A percentile compares a stretch with the other conserved stretches of the same genome.
These are phyloP conservation scores for Myxozyma monticola DNA, from an alignment of 805 yeast genomes.

Conservation along the genomic window DNA sequence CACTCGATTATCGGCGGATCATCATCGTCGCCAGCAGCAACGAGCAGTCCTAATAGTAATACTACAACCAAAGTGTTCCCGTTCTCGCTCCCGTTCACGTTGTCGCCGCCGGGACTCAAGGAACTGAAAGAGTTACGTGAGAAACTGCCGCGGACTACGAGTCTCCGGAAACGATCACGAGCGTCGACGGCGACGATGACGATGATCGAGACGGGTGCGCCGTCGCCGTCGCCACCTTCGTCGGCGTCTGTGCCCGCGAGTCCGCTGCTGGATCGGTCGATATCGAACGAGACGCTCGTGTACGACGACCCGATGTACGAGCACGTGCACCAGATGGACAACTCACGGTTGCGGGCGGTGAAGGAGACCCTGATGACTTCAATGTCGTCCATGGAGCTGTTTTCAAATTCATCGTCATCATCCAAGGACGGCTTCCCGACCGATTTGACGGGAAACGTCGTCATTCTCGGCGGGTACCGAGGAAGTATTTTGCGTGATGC, in stretches of 20 bases:
- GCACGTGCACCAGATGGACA: constrained; percentile 54
- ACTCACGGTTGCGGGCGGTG: constrained; percentile 69
- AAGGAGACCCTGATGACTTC: constrained; percentile 59
- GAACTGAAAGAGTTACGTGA: no score
- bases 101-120: constrained; percentile 8
- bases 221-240: neutral
- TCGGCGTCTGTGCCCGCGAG: neutral
- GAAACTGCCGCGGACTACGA: neutral
- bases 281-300: neutral
- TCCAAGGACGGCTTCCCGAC: constrained; percentile 33
- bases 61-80: constrained; percentile 4
- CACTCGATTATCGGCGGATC: constrained; percentile 13
- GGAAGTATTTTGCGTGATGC: constrained; percentile 75
- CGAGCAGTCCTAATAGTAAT: neutral
- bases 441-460: constrained; percentile 71
- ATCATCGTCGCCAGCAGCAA: neutral
- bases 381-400: constrained; percentile 42
- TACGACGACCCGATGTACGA: neutral
- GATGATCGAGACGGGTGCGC: neutral
- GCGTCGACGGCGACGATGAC: neutral
- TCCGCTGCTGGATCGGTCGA: neutral
- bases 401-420: constrained; percentile 32
- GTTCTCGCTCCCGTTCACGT: constrained; percentile 20
- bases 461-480: constrained; percentile 84
- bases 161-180: neutral